phyloP scores from a whole-genome alignment of 192 early-diverging fungal genomes.

The Phlyctochytrium planicorne region DNA sequence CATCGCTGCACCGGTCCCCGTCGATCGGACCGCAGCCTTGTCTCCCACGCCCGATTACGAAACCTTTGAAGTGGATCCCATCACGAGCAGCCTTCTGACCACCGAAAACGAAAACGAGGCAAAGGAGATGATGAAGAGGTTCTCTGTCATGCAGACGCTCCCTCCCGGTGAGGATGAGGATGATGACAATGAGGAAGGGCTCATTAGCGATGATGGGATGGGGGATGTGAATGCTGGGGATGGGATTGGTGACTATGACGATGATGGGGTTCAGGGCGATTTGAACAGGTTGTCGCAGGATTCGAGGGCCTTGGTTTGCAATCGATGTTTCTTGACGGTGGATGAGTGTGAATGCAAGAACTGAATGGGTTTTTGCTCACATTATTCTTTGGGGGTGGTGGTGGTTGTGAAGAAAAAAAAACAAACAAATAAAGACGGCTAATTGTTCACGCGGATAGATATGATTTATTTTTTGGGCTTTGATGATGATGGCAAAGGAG shows the following conservation, averaged over 20 bases:
- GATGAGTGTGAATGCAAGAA: slow-evolving; percentile 25
- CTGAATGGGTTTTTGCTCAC: no score
- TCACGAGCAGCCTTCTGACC: slow-evolving; percentile 13
- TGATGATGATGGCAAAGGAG: no score
- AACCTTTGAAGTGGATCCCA: neutral
- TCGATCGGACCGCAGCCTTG: neutral
- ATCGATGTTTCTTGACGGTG: slow-evolving; percentile 21
- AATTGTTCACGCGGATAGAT: no score
- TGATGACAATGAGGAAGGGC: slow-evolving; percentile 7
- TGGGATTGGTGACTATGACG: neutral
- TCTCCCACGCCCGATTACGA: neutral
- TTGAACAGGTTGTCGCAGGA: neutral
- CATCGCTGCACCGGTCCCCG: neutral
- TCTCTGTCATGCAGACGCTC: slow-evolving; percentile 10
- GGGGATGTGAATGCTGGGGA: slow-evolving; percentile 7
- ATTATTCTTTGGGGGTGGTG: no score
- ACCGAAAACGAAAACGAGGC: slow-evolving; percentile 28
- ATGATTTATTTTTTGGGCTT: no score
- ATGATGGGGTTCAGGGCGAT: slow-evolving; percentile 8
- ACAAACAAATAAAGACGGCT: no score
- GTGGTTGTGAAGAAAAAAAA: no score
- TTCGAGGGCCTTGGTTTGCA: slow-evolving; percentile 8
- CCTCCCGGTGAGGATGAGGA: slow-evolving; percentile 8
- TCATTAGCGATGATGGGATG: slow-evolving; percentile 1
- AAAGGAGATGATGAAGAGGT: slow-evolving; percentile 38